Evolutionary conservation across 768 basidiomycete species (phyloP).

Genomic region (Phylloporus rhodoxanthus): DNA sequence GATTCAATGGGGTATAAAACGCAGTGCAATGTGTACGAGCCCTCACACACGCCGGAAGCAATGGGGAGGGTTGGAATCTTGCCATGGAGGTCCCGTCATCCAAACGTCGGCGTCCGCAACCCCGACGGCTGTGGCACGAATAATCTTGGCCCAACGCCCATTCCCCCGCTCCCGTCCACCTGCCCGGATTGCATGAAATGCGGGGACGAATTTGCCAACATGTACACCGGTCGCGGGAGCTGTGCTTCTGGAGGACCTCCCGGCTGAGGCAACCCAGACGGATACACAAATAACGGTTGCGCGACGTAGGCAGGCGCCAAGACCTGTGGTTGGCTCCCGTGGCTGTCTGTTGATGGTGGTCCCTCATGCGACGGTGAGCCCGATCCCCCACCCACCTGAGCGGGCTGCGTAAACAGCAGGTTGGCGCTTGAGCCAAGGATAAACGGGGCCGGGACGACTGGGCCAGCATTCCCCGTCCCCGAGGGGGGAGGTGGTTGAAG

Average conservation of each 20-base stretch:
- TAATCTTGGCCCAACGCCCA: constrained; percentile 11
- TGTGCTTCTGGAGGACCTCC: constrained; percentile 22
- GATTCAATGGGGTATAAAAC: background rate
- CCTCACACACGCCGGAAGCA: background rate
- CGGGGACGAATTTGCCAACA: constrained; percentile 24
- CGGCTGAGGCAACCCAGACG: constrained; percentile 19
- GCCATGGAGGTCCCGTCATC: constrained; percentile 3
- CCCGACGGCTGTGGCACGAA: constrained; percentile 26
- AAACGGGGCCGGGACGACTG: constrained; percentile 22
- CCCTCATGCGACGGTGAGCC: constrained; percentile 30
- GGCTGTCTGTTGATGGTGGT: constrained; percentile 28
- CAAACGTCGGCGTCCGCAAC: constrained; percentile 23
- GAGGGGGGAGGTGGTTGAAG: constrained; percentile 8
- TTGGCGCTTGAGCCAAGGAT: constrained; percentile 30
- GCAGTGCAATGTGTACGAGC: background rate
- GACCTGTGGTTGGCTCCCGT: constrained; percentile 24
- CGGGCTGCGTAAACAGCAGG: constrained; percentile 22
- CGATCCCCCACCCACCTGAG: constrained; percentile 12
- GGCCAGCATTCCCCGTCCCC: background rate
- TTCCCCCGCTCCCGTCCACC: constrained; percentile 6
- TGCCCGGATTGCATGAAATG: constrained; percentile 21
- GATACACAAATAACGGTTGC: background rate
- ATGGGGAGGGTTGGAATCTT: background rate
- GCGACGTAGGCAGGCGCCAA: constrained; percentile 8
- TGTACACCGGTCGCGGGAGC: constrained; percentile 25